Evolutionary conservation across 2,329 filamentous ascomycete genomes (phyloP), one percentile per base, ranked within the genome.

Genomic region (Ambrosiella beaveri): DNA sequence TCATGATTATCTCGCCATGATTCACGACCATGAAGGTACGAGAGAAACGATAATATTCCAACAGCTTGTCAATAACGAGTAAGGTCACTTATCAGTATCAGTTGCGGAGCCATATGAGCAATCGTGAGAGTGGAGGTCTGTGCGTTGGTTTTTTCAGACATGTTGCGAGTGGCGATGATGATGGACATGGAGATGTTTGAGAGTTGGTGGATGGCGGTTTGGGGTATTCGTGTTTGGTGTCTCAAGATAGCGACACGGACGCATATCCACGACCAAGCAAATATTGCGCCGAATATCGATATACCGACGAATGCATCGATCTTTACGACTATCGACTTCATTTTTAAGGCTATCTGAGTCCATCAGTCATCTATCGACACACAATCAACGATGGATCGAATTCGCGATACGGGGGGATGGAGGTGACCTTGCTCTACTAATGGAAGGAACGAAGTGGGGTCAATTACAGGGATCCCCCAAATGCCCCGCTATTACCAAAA

Each of bases 401-500:
- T 17, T 36, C 9, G 5, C 53, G 36, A 55, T 27, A 56, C 40
- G 40, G 39, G 44, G 40, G 13, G 38, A 49, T 39, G 55, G 36
- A 12, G 55, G n/a, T 35, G 38, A 11, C 13, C 35, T 7, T 15
- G 19, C 19, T 40, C 35, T 45, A 27, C 51, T 27, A 44, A 44
- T 41, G 35, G n/a, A 35, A 55, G 44, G 38, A 59, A 51, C 8
- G 39, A 56, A 59, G 57, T 55, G 57, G 51, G 51, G 41, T 37
- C 15, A 36, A 19, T 51, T 51, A 51, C 47, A 51, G 47, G 50
- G 40, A 38, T 38, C n/a, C 47, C 54, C 41, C 41, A 57, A 50
- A 51, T 57, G 54, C 45, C 38, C 51, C 45, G 59, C 59, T 60
- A 60, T 44, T 37, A 56, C 56, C 27, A 39, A 57, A 51, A 40